Evolutionary conservation across 305 asterid species (phyloP).

Genomic region (Solanum chacoense): DNA sequence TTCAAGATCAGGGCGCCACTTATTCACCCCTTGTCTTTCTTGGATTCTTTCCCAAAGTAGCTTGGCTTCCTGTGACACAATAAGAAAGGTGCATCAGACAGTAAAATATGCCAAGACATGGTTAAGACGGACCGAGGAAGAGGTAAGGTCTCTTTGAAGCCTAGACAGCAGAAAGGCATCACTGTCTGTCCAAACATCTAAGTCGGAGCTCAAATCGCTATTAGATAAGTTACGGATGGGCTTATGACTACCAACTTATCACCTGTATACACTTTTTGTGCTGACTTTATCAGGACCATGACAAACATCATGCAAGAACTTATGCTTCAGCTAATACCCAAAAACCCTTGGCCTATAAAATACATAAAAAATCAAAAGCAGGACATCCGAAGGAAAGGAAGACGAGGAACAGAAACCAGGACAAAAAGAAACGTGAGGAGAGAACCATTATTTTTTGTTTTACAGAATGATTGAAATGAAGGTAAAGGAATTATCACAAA

Average conservation of each 20-base stretch:
- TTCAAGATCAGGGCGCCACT: constrained; percentile 98
- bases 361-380: background rate
- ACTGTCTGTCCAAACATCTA: background rate
- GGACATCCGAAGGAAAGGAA: background rate
- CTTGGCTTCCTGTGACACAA: constrained; percentile 64
- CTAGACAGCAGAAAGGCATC: background rate
- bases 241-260: background rate
- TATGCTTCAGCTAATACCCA: background rate
- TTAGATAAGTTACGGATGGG: background rate
- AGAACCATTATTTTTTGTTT: background rate
- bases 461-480: background rate
- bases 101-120: background rate
- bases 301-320: background rate
- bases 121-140: background rate
- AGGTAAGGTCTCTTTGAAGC: background rate
- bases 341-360: background rate
- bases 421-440: background rate
- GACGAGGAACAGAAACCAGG: background rate
- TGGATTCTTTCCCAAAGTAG: constrained; percentile 93
- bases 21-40: constrained; percentile 73
- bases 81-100: background rate
- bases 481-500: background rate
- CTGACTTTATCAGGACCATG: background rate
- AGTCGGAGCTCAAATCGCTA: background rate
- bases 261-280: background rate